phyloP scores from a whole-genome alignment of 306 rosid genomes.

The Trifolium dubium region DNA sequence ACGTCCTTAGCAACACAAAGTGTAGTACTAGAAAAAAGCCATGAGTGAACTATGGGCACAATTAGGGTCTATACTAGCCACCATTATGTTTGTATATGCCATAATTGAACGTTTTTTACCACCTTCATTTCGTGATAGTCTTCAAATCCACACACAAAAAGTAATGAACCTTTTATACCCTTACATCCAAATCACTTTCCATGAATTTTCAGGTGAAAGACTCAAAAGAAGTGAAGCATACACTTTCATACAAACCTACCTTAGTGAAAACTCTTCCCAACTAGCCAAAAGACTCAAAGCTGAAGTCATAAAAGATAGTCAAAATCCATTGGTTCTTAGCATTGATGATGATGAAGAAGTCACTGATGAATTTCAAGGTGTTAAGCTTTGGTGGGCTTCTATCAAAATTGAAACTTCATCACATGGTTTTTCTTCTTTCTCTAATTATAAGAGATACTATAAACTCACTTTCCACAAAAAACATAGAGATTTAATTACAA shows the following conservation, averaged over 20 bases:
- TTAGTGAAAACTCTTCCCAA: constrained; percentile 46
- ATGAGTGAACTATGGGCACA: constrained; percentile 49
- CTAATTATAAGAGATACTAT: constrained; percentile 45
- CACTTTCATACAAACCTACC: constrained; percentile 54
- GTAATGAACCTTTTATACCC: constrained; percentile 38
- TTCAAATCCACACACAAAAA: constrained; percentile 38
- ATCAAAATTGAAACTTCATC: constrained; percentile 1
- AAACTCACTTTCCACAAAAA: constrained; percentile 56
- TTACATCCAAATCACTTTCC: constrained; percentile 60
- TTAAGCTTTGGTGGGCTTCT: constrained; percentile 60
- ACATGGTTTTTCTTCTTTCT: background rate
- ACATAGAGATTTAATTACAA: constrained; percentile 43
- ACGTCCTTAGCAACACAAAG: constrained; percentile 6
- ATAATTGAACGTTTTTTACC: constrained; percentile 51
- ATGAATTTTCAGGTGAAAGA: constrained; percentile 52
- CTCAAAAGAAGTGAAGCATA: constrained; percentile 51
- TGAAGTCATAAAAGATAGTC: constrained; percentile 53
- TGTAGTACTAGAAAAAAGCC: background rate
- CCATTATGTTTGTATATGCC: constrained; percentile 50
- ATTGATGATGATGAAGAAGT: constrained; percentile 70
- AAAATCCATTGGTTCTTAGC: constrained; percentile 50
- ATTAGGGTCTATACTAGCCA: constrained; percentile 51
- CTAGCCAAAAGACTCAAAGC: constrained; percentile 62
- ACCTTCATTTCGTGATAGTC: constrained; percentile 30
- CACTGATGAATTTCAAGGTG: constrained; percentile 50